A percentile compares a stretch with the other conserved stretches of the same genome.
phyloP scores from a whole-genome alignment of 2,329 filamentous ascomycete genomes.

The Phoma sp. region DNA sequence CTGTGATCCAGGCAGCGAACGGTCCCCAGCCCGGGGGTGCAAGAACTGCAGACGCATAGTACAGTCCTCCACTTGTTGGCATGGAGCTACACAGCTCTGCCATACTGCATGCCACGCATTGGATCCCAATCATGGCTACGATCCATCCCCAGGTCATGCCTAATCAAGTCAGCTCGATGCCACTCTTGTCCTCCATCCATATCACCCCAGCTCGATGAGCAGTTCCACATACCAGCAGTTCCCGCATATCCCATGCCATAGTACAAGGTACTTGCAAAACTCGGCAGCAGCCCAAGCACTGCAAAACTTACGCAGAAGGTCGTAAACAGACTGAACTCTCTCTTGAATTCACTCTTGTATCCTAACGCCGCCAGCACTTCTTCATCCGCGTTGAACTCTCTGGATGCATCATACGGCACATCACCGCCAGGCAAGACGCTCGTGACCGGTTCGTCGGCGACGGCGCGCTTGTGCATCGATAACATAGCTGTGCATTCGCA shows the following conservation, averaged over 20 bases:
- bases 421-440: constrained; percentile 59
- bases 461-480: constrained; percentile 23
- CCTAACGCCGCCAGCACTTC: constrained; percentile 67
- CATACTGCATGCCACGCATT: constrained; percentile 69
- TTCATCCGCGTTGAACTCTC: constrained; percentile 61
- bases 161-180: constrained; percentile 25
- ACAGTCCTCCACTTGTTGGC: constrained; percentile 74
- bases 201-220: neutral
- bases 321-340: constrained; percentile 76
- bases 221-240: constrained; percentile 43
- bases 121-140: constrained; percentile 73
- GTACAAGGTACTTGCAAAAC: constrained; percentile 73
- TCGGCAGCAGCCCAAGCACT: constrained; percentile 72
- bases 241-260: constrained; percentile 67
- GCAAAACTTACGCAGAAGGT: constrained; percentile 78
- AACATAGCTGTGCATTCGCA: constrained; percentile 12
- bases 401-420: constrained; percentile 53
- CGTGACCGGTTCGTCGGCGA: constrained; percentile 60
- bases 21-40: constrained; percentile 71
- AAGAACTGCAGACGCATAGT: constrained; percentile 75
- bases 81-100: constrained; percentile 76
- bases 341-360: constrained; percentile 69
- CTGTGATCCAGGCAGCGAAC: constrained; percentile 71
- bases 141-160: constrained; percentile 81
- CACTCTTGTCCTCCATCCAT: neutral